Evolutionary conservation across 768 basidiomycete genomes (phyloP), one percentile per base, ranked within the genome.

Genomic region (Daedaleopsis sinensis): DNA sequence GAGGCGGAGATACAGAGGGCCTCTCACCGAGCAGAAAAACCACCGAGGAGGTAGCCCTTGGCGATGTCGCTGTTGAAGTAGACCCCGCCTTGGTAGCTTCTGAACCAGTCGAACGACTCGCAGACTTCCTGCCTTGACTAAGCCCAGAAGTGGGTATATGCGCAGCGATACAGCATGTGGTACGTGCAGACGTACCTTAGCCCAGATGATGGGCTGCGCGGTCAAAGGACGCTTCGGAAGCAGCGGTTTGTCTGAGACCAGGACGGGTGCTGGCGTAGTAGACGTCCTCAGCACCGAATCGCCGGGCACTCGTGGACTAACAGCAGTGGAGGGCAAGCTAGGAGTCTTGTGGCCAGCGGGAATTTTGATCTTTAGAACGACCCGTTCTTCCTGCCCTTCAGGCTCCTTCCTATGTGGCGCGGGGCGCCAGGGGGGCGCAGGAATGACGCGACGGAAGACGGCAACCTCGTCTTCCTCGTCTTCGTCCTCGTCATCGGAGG

Each of bases 61-160:
- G 82, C 89, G 18, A 82, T 72, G 55, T 85, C 81, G 24, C 84
- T 77, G 23, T 73, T 71, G 53, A 80, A 84, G 71, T 93, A 93
- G 6, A 94, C 91, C 9, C 92, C 92, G 12, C 90, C 77, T 72
- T 94, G 92, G 70, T 91, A 94, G 64, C 83, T 87, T 36, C 84
- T 78, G 72, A 90, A 91, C 81, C 85, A 87, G 21, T 87, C 84
- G 51, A 88, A 84, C 5, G 87, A 83, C 72, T 94, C 92, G 75
- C 92, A 93, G 1, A 94, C 80, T 74, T 93, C 92, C 74, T 93
- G 91, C 44, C 92, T 84, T 24, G 90, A 89, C 91, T 93, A 54
- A 62, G 15, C 46, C 27, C n/a, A 36, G 27, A 5, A 42, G n/a
- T 8, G 46, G 3, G 24, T 12, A 1, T 24, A 39, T 19, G 24